A percentile compares a stretch with the other conserved stretches of the same genome.
These are phyloP conservation scores for Dichotomocladium elegans DNA, from an alignment of 371 early-diverging fungal species.

Conservation along the genomic window DNA sequence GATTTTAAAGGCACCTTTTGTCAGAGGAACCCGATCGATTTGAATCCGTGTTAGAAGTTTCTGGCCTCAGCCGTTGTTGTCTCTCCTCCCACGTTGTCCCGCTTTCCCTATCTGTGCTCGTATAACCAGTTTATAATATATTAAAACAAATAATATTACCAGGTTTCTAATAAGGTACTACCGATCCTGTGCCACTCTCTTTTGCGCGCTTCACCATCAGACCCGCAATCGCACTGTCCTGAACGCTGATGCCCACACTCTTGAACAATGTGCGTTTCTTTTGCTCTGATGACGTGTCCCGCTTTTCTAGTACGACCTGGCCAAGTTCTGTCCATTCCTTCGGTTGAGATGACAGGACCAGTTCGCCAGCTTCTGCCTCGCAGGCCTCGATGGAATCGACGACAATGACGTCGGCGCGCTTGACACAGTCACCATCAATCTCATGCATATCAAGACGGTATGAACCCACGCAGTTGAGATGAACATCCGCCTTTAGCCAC, in stretches of 20 bases:
- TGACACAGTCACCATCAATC: conserved; percentile 46
- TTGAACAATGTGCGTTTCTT: conserved; percentile 48
- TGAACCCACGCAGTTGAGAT: conserved; percentile 61
- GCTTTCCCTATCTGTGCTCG: no score
- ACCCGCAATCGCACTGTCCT: conserved; percentile 59
- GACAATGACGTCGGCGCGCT: conserved; percentile 31
- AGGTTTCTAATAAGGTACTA: conserved; percentile 29
- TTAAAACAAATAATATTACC: not conserved
- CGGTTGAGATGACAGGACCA: conserved; percentile 41
- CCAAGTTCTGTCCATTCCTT: conserved; percentile 47
- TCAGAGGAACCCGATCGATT: no score
- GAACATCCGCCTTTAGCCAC: conserved; percentile 50
- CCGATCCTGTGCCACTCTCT: conserved; percentile 28
- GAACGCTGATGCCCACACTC: conserved; percentile 62
- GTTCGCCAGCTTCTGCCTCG: conserved; percentile 54
- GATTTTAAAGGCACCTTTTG: not conserved
- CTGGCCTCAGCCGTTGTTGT: no score
- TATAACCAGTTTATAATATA: no score
- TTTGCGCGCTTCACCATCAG: conserved; percentile 46
- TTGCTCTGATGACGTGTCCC: conserved; percentile 8
- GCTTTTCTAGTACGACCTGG: conserved; percentile 18
- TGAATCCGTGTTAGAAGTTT: no score
- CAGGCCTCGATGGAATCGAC: conserved; percentile 54
- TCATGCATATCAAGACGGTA: conserved; percentile 61
- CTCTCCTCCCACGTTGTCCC: no score